These are phyloP conservation scores for Yamadazyma phyllophila DNA, from an alignment of 805 yeast genomes.

Conservation along the genomic window DNA sequence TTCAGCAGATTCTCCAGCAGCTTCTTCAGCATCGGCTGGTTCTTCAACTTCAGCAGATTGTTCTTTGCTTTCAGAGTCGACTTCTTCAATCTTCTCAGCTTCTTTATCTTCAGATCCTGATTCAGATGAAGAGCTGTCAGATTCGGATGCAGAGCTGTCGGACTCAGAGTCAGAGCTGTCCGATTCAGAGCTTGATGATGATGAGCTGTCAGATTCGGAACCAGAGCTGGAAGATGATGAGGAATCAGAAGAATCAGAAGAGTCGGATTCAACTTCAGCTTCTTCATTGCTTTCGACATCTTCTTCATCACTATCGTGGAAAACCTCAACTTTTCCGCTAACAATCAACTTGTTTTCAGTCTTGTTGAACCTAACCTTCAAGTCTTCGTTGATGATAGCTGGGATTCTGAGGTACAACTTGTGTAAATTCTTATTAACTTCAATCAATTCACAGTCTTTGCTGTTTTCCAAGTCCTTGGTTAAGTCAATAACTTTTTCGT, in stretches of 20 bases:
- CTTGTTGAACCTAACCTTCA: conserved; percentile 39
- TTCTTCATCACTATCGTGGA: conserved; percentile 20
- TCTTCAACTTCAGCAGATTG: conserved; percentile 2
- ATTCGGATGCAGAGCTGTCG: conserved; percentile 4
- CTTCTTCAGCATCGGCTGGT: conserved; percentile 8
- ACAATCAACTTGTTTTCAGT: conserved; percentile 40
- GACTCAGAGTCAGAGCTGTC: conserved; percentile 11
- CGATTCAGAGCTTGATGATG: conserved; percentile 10
- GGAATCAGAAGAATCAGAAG: conserved; percentile 15
- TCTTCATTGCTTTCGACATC: conserved; percentile 16
- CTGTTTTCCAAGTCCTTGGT: conserved; percentile 40
- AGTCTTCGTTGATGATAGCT: conserved; percentile 37
- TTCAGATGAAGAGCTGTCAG: conserved; percentile 9
- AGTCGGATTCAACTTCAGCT: conserved; percentile 14
- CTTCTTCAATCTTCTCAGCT: too few species aligned
- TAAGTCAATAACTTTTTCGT: conserved; percentile 37
- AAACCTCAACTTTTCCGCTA: conserved; percentile 32
- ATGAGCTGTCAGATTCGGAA: conserved; percentile 16
- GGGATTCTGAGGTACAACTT: conserved; percentile 43
- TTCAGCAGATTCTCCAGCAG: conserved; percentile 11
- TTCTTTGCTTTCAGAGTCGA: too few species aligned
- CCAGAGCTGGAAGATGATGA: conserved; percentile 9
- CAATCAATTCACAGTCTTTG: conserved; percentile 43
- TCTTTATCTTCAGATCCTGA: conserved; percentile 15
- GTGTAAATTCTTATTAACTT: conserved; percentile 37